phyloP scores from a whole-genome alignment of 164 flowering plant species.

The Amborella trichopoda region DNA sequence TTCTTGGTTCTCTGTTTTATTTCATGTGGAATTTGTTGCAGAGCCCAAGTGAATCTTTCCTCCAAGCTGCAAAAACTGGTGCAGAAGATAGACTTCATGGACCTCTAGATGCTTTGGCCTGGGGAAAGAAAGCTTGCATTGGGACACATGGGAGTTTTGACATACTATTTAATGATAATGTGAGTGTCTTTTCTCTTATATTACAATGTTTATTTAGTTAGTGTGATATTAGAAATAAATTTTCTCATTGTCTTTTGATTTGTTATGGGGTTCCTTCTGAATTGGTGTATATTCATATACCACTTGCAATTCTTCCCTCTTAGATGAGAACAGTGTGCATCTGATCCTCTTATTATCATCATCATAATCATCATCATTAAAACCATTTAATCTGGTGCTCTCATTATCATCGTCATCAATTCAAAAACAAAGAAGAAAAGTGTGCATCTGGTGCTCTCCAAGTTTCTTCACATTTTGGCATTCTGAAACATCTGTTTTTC shows the following conservation, averaged over 20 bases:
- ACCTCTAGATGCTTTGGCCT: conserved; percentile 63
- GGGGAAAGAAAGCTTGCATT: conserved; percentile 67
- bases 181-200: conserved; percentile 8
- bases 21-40: conserved; percentile 17
- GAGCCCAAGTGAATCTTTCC: conserved; percentile 56
- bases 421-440: too few relatives aligned
- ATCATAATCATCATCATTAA: too few relatives aligned
- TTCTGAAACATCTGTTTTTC: too few relatives aligned
- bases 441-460: too few relatives aligned
- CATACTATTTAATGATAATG: conserved; percentile 55
- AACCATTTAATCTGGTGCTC: too few relatives aligned
- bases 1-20: not conserved
- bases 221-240: not conserved
- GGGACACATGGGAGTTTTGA: conserved; percentile 77
- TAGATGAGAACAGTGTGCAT: too few relatives aligned
- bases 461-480: too few relatives aligned
- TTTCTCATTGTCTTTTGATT: not conserved
- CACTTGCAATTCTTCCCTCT: too few relatives aligned
- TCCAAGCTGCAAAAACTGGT: conserved; percentile 72
- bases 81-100: conserved; percentile 59
- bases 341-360: too few relatives aligned
- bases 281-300: not conserved
- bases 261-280: not conserved
- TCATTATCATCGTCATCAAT: too few relatives aligned
- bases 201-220: not conserved